A percentile compares a stretch with the other conserved stretches of the same genome.
Conservation (phyloP, 805 yeast species). For the Candida wancherniae region DNA sequence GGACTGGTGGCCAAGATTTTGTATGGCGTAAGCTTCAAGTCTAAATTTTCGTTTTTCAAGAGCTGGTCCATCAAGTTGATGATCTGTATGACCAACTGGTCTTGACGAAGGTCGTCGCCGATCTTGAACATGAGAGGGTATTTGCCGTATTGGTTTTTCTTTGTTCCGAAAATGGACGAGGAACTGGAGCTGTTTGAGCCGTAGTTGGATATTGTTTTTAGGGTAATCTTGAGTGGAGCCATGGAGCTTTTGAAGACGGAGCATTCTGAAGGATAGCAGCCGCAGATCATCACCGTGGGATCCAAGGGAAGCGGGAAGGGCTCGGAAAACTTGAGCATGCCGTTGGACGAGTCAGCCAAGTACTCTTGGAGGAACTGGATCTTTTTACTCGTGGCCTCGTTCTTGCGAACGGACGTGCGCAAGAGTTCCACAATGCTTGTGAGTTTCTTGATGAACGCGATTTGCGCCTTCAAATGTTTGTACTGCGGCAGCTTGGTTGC, state of each 20-base stretch:
- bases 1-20: slow-evolving; percentile 87
- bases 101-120: slow-evolving; percentile 95
- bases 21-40: slow-evolving; percentile 82
- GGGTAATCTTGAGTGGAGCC: slow-evolving; percentile 80
- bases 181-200: slow-evolving; percentile 10
- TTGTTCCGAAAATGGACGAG: slow-evolving; percentile 33
- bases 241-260: slow-evolving; percentile 88
- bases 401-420: slow-evolving; percentile 46
- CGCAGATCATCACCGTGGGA: slow-evolving; percentile 69
- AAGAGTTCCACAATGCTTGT: slow-evolving; percentile 62
- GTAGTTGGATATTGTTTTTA: slow-evolving; percentile 47
- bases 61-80: slow-evolving; percentile 87
- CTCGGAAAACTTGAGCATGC: slow-evolving; percentile 38
- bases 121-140: slow-evolving; percentile 90
- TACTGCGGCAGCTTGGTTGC: slow-evolving; percentile 29
- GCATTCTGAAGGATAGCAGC: slow-evolving; percentile 73
- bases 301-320: slow-evolving; percentile 77
- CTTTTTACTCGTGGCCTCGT: slow-evolving; percentile 76
- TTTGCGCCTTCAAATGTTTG: slow-evolving; percentile 51
- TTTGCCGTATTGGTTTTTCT: slow-evolving; percentile 30
- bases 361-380: slow-evolving; percentile 61
- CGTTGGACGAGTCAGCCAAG: slow-evolving; percentile 45
- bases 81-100: slow-evolving; percentile 93
- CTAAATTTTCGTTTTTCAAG: slow-evolving; percentile 83
- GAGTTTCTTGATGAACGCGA: slow-evolving; percentile 61